Evolutionary conservation across 176 grass and related monocot species (phyloP).

Genomic region (Thinopyrum elongatum): DNA sequence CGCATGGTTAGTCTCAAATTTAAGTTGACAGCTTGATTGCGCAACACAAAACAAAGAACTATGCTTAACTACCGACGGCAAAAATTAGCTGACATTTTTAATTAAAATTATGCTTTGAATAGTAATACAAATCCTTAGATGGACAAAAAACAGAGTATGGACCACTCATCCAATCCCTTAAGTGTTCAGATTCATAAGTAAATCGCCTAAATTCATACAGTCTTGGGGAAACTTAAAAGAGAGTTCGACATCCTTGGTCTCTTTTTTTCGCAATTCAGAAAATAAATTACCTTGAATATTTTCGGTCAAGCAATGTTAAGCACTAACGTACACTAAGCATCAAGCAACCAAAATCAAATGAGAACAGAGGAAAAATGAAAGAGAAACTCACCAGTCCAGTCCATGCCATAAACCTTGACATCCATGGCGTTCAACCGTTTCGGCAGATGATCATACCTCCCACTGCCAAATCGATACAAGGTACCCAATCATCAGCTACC

Average conservation of each 20-base stretch:
- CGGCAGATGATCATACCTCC: constrained; percentile 79
- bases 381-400: constrained; percentile 79
- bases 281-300: not conserved
- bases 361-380: not conserved
- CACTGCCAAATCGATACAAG: constrained; percentile 49
- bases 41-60: not conserved
- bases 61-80: not conserved
- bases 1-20: not conserved
- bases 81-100: not conserved
- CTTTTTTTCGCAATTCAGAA: not conserved
- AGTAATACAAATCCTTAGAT: not conserved
- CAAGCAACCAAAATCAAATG: not conserved
- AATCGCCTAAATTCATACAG: not conserved
- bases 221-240: not conserved
- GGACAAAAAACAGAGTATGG: not conserved
- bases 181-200: not conserved
- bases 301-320: not conserved
- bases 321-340: not conserved
- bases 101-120: not conserved
- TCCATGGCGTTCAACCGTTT: constrained; percentile 76
- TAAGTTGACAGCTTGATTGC: not conserved
- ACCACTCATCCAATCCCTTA: not conserved
- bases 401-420: constrained; percentile 91
- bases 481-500: constrained; percentile 22
- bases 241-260: not conserved